phyloP scores from a whole-genome alignment of 495 filamentous ascomycete species.

The Lepidopterella palustris region DNA sequence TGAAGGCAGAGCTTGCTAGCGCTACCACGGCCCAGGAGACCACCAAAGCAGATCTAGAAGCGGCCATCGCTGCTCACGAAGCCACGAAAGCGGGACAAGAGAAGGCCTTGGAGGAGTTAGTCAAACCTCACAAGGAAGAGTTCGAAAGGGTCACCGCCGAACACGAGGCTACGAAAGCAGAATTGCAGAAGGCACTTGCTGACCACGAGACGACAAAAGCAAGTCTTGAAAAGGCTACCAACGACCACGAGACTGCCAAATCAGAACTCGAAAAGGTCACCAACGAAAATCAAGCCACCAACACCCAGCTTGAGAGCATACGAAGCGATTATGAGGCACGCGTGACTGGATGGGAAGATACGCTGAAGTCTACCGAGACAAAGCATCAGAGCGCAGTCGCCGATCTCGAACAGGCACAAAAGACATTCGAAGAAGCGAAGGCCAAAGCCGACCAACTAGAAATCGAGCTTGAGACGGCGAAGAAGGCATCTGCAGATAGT shows the following conservation, averaged over 20 bases:
- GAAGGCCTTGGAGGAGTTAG: neutral
- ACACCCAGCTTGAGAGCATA: neutral
- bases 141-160: slow-evolving; percentile 13
- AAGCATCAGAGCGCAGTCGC: neutral
- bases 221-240: neutral
- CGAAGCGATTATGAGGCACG: neutral
- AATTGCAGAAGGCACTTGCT: slow-evolving; percentile 2
- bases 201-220: slow-evolving; percentile 4
- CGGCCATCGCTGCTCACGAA: neutral
- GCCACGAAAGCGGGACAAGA: neutral
- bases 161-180: slow-evolving; percentile 6
- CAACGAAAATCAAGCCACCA: neutral
- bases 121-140: neutral
- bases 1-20: neutral
- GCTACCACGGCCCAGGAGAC: neutral
- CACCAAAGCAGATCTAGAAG: neutral
- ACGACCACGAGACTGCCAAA: neutral
- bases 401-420: neutral
- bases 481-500: neutral
- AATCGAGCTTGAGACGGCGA: neutral
- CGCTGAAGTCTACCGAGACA: neutral
- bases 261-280: neutral
- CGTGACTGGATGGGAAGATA: neutral
- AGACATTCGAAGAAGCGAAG: neutral
- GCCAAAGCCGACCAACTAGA: neutral